These are phyloP conservation scores for Geotrichum citri-aurantii DNA, from an alignment of 1,139 yeast genomes.

Conservation along the genomic window DNA sequence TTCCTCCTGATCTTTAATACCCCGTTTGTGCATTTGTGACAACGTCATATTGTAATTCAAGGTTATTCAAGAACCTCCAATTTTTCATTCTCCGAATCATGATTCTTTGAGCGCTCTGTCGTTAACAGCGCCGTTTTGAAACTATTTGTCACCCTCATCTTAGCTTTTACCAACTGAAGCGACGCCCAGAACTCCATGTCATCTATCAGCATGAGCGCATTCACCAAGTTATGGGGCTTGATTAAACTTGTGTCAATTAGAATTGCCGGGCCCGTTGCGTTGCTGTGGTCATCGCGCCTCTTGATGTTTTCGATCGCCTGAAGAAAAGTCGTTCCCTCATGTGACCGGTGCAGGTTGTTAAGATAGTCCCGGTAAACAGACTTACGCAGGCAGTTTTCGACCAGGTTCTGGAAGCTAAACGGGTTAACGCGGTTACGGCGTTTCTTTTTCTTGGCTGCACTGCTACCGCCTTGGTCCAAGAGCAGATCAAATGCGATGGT, in stretches of 20 bases:
- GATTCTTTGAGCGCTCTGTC: background rate
- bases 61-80: too few relatives aligned
- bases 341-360: background rate
- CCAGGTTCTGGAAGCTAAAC: slow-evolving; percentile 3
- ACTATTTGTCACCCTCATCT: slow-evolving; percentile 1
- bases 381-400: slow-evolving; percentile 4
- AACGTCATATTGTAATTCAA: too few relatives aligned
- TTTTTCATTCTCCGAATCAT: too few relatives aligned
- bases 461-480: background rate
- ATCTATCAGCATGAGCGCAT: slow-evolving; percentile 4
- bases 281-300: background rate
- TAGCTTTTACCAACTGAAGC: slow-evolving; percentile 3
- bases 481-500: slow-evolving; percentile 6
- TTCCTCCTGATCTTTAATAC: too few relatives aligned
- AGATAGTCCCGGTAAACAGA: background rate
- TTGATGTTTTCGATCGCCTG: background rate
- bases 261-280: background rate
- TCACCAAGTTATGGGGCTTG: background rate
- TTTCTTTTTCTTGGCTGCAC: background rate
- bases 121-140: background rate
- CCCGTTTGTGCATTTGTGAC: background rate
- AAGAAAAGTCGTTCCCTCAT: background rate
- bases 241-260: background rate
- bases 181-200: slow-evolving; percentile 11
- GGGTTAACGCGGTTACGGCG: slow-evolving; percentile 2